A percentile compares a stretch with the other conserved stretches of the same genome.
Evolutionary conservation across 805 yeast species (phyloP).

Genomic region (Yamadazyma sp.): DNA sequence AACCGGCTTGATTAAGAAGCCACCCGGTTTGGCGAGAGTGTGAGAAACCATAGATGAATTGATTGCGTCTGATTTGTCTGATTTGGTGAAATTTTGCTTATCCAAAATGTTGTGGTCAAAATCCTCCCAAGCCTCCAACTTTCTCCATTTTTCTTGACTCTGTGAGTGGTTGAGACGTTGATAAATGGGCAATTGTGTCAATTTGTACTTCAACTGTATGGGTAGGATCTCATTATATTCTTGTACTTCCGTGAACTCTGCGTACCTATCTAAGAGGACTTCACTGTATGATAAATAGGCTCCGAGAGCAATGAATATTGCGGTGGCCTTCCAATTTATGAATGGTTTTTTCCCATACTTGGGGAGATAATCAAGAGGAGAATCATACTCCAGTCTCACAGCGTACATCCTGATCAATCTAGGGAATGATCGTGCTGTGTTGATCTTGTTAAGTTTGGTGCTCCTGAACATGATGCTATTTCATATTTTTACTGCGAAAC

Average conservation of each 20-base stretch:
- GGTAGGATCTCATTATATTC: slow-evolving; percentile 28
- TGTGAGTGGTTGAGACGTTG: slow-evolving; percentile 44
- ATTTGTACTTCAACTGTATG: slow-evolving; percentile 45
- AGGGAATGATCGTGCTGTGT: too few species aligned
- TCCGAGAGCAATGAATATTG: slow-evolving; percentile 22
- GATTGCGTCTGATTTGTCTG: slow-evolving; percentile 3
- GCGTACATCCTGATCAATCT: too few species aligned
- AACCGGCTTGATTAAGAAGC: slow-evolving; percentile 70
- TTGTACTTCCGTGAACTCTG: slow-evolving; percentile 21
- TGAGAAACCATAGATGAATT: slow-evolving; percentile 28
- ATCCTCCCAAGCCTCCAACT: slow-evolving; percentile 45
- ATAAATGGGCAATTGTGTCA: slow-evolving; percentile 52
- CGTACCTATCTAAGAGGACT: slow-evolving; percentile 25
- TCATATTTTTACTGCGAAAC: too few species aligned
- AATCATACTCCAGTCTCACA: slow-evolving; percentile 29
- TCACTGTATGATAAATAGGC: slow-evolving; percentile 28
- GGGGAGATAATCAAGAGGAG: slow-evolving; percentile 33
- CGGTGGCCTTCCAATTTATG: slow-evolving; percentile 31
- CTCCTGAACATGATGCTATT: too few species aligned
- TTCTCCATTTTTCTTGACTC: slow-evolving; percentile 49
- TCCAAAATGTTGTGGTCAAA: slow-evolving; percentile 38
- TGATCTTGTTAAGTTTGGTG: too few species aligned
- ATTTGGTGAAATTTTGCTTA: slow-evolving; percentile 15
- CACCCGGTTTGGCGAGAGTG: slow-evolving; percentile 73
- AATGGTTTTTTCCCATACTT: slow-evolving; percentile 20